Conservation (phyloP, 2,329 filamentous ascomycete genomes). For the Fusarium acutatum region DNA sequence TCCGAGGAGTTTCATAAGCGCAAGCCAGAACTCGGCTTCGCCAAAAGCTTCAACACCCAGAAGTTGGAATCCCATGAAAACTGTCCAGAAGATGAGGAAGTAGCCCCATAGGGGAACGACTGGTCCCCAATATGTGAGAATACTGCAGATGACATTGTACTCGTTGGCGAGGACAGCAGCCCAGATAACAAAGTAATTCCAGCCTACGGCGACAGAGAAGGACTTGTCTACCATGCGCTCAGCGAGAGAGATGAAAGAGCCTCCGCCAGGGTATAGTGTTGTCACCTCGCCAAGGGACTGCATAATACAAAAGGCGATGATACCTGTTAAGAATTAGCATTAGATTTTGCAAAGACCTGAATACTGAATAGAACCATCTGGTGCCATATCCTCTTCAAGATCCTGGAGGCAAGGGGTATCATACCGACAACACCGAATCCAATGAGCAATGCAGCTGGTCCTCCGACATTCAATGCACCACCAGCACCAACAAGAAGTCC, state of each 20-base stretch:
- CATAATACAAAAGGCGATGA: conserved; percentile 74
- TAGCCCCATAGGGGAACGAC: conserved; percentile 70
- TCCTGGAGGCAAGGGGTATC: not conserved
- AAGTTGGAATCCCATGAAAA: conserved; percentile 74
- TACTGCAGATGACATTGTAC: conserved; percentile 74
- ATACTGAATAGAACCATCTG: not conserved
- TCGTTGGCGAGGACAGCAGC: conserved; percentile 73
- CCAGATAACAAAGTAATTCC: conserved; percentile 78
- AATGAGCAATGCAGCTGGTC: conserved; percentile 76
- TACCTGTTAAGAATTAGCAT: conserved; percentile 45
- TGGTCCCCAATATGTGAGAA: conserved; percentile 72
- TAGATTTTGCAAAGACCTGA: not conserved
- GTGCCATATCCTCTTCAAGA: not conserved
- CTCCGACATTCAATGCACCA: conserved; percentile 72
- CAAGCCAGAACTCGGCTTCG: conserved; percentile 83
- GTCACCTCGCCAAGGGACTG: conserved; percentile 79
- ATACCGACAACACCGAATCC: conserved; percentile 74
- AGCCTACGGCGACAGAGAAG: conserved; percentile 73
- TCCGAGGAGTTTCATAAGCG: conserved; percentile 74
- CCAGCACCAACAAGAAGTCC: conserved; percentile 78
- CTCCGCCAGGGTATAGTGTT: conserved; percentile 75
- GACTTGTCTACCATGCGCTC: conserved; percentile 77
- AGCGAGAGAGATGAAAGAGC: conserved; percentile 75
- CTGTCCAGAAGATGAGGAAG: conserved; percentile 79
- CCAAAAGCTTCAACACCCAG: conserved; percentile 79